Evolutionary conservation across 345 rosid species (phyloP).

Genomic region (Salix suchowensis): DNA sequence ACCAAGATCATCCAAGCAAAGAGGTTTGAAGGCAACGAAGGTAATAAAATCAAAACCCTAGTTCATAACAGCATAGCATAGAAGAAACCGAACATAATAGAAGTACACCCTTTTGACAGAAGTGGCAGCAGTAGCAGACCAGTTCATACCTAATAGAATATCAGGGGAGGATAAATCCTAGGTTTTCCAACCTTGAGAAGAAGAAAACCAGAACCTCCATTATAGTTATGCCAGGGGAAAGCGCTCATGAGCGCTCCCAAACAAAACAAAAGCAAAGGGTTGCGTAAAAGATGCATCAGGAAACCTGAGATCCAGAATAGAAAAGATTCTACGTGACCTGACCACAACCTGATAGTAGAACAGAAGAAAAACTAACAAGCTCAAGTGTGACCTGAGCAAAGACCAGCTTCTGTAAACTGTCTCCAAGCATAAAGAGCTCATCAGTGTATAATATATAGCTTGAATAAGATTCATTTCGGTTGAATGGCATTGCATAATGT

Average conservation of each 20-base stretch:
- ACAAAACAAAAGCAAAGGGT: background rate
- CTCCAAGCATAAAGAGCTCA: background rate
- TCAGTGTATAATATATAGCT: background rate
- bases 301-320: background rate
- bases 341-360: background rate
- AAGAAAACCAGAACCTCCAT: background rate
- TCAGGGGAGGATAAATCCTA: background rate
- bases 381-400: background rate
- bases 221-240: background rate
- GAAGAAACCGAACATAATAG: too few relatives aligned
- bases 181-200: background rate
- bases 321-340: background rate
- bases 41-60: too few relatives aligned
- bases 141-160: too few relatives aligned
- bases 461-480: too few relatives aligned
- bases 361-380: background rate
- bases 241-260: background rate
- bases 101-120: too few relatives aligned
- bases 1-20: too few relatives aligned
- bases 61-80: too few relatives aligned
- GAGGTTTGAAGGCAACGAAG: too few relatives aligned
- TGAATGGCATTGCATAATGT: background rate
- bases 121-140: too few relatives aligned
- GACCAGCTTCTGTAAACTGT: background rate
- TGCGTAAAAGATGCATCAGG: background rate